Percentiles rank a stretch among this genome's conserved stretches.
Conservation (phyloP, 2,329 filamentous ascomycete species). For the Pyrenochaeta sp. region DNA sequence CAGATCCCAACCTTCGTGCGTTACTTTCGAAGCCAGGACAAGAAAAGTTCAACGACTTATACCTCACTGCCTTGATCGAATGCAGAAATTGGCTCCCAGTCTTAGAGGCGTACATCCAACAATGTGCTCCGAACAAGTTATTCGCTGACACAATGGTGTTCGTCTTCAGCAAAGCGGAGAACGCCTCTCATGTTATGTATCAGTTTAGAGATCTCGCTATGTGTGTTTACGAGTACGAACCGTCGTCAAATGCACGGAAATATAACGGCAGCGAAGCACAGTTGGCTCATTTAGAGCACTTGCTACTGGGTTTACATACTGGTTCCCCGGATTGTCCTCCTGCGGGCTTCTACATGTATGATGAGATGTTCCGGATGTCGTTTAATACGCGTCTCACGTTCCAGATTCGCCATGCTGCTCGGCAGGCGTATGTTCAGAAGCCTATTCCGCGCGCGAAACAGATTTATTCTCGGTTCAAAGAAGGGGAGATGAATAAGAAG, state of each 20-base stretch:
- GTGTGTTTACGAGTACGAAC: background rate
- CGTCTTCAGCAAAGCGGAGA: background rate
- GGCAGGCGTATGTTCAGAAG: background rate
- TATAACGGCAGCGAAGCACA: background rate
- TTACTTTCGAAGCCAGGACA: background rate
- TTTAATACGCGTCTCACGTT: background rate
- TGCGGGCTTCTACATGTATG: background rate
- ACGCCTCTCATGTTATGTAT: background rate
- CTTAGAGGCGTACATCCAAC: background rate
- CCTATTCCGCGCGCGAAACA: background rate
- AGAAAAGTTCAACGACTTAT: background rate
- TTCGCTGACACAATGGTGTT: constrained; percentile 1
- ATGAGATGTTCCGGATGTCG: background rate
- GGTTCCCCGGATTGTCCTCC: background rate
- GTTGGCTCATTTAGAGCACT: background rate
- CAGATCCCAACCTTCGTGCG: background rate
- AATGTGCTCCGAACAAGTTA: background rate
- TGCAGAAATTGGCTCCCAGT: background rate
- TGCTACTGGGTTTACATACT: background rate
- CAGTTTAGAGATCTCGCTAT: background rate
- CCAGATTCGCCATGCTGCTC: background rate
- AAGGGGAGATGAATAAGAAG: background rate
- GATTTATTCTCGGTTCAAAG: background rate
- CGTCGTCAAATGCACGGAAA: background rate
- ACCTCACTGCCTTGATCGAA: background rate